phyloP scores from a whole-genome alignment of 805 yeast species.

The Isabelozyma gotoi region DNA sequence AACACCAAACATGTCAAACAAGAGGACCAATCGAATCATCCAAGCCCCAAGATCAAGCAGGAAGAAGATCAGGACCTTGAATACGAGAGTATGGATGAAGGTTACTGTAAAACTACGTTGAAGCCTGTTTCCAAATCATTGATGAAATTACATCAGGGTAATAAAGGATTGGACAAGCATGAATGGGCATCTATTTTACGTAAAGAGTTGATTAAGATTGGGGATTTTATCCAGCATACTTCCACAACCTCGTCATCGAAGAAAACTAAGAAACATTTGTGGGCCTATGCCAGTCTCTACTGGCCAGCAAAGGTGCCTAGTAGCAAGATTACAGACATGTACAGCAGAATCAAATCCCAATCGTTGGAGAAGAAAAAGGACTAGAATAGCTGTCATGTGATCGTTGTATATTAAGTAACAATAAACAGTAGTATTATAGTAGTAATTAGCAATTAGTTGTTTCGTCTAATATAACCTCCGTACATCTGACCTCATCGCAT shows the following conservation, averaged over 20 bases:
- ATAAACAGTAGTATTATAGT: background rate
- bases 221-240: conserved; percentile 57
- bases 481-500: no score
- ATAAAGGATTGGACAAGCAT: conserved; percentile 67
- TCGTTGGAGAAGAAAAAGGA: conserved; percentile 1
- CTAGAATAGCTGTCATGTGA: background rate
- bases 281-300: conserved; percentile 80
- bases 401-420: no score
- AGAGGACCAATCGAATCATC: conserved; percentile 6
- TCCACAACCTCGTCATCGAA: background rate
- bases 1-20: conserved; percentile 7
- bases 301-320: conserved; percentile 90
- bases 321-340: conserved; percentile 72
- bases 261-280: conserved; percentile 60
- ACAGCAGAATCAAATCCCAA: conserved; percentile 49
- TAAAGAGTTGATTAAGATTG: conserved; percentile 67
- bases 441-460: no score
- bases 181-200: conserved; percentile 76
- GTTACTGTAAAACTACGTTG: conserved; percentile 57
- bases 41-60: conserved; percentile 7
- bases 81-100: conserved; percentile 79
- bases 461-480: no score
- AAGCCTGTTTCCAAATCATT: conserved; percentile 69
- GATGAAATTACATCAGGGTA: conserved; percentile 66
- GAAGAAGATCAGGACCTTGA: conserved; percentile 46